phyloP scores from a whole-genome alignment of 257 asterid genomes.

The Solanum chilense region DNA sequence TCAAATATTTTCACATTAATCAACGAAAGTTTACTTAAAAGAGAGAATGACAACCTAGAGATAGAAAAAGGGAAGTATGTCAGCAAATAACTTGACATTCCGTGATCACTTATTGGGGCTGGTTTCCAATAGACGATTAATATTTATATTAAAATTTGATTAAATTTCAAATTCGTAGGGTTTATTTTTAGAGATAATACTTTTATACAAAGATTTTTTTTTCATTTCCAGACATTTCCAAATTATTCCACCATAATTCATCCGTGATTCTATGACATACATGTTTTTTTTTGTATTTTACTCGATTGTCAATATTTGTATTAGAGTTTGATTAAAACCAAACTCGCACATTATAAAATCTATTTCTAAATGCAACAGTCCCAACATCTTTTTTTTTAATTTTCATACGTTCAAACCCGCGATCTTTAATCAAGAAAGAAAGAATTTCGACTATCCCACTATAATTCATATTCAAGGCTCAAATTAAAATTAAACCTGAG shows the following conservation, averaged over 20 bases:
- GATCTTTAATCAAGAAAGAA: too few relatives aligned
- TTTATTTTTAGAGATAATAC: background rate
- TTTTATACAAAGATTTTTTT: background rate
- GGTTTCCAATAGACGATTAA: too few relatives aligned
- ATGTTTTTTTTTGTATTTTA: too few relatives aligned
- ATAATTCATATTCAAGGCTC: background rate
- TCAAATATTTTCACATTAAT: background rate
- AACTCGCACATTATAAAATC: background rate
- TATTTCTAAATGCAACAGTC: background rate
- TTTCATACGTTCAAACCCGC: accelerated
- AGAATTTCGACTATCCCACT: too few relatives aligned
- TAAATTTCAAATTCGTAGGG: accelerated
- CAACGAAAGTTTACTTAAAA: too few relatives aligned
- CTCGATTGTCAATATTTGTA: background rate
- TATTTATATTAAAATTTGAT: background rate
- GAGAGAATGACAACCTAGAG: background rate
- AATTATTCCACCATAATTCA: background rate
- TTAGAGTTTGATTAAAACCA: background rate
- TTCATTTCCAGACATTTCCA: background rate
- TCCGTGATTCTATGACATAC: background rate
- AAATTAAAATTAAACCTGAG: too few relatives aligned
- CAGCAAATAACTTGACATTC: conserved; percentile 39
- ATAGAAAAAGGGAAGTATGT: conserved; percentile 1
- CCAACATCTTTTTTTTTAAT: accelerated
- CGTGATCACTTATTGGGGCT: conserved; percentile 24